Evolutionary conservation across 2,329 filamentous ascomycete genomes (phyloP).

Genomic region (Rugonectria rugulosa): DNA sequence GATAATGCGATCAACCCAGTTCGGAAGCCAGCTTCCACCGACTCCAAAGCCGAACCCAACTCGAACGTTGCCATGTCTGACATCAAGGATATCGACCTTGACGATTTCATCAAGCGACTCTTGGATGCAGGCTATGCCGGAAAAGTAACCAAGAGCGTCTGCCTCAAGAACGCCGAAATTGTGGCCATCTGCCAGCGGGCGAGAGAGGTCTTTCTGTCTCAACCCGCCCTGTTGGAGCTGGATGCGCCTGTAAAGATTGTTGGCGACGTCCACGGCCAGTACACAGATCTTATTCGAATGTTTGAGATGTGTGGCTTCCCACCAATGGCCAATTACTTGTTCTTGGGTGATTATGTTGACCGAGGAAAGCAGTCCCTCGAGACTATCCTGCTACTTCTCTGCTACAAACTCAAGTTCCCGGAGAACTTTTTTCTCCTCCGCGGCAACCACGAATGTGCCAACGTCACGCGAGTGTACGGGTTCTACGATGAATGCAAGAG

Average conservation of each 20-base stretch:
- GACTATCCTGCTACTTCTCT: slow-evolving; percentile 94
- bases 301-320: slow-evolving; percentile 99
- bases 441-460: slow-evolving; percentile 98
- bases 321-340: slow-evolving; percentile 98
- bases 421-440: slow-evolving; percentile 99
- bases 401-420: slow-evolving; percentile 99
- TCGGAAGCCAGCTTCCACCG: slow-evolving; percentile 54
- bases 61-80: slow-evolving; percentile 82
- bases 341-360: slow-evolving; percentile 98
- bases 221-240: slow-evolving; percentile 90
- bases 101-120: slow-evolving; percentile 95
- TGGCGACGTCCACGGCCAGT: slow-evolving; percentile 98
- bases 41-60: slow-evolving; percentile 52
- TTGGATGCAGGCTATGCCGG: slow-evolving; percentile 94
- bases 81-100: slow-evolving; percentile 90
- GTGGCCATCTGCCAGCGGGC: slow-evolving; percentile 90
- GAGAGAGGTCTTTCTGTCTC: slow-evolving; percentile 87
- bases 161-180: slow-evolving; percentile 97
- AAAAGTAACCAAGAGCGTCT: slow-evolving; percentile 97
- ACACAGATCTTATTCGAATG: slow-evolving; percentile 95
- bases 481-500: slow-evolving; percentile 99
- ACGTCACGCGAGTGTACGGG: slow-evolving; percentile 98
- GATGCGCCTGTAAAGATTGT: slow-evolving; percentile 97
- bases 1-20: slow-evolving; percentile 75
- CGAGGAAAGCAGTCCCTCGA: slow-evolving; percentile 99